These are phyloP conservation scores for Omphalea diandra DNA, from an alignment of 441 rosid species.

Conservation along the genomic window DNA sequence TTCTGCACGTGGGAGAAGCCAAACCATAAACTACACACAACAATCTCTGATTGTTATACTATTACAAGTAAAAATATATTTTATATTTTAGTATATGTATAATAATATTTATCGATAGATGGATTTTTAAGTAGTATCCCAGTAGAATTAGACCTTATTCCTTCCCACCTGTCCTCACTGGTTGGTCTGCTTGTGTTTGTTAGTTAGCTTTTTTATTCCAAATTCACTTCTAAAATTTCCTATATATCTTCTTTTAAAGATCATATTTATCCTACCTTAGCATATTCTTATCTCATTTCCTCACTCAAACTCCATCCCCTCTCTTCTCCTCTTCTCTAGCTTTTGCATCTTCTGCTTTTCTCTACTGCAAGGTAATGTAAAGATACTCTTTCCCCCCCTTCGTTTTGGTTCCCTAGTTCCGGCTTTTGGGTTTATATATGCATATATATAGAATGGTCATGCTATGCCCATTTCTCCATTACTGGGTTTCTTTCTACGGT, in stretches of 20 bases:
- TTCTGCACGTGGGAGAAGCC: slow-evolving; percentile 7
- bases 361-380: slow-evolving; percentile 36
- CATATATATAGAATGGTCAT: not conserved
- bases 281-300: slow-evolving; percentile 40
- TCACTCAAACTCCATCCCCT: slow-evolving; percentile 29
- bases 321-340: not conserved
- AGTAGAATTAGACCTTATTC: slow-evolving; percentile 19
- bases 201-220: not conserved
- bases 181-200: not conserved
- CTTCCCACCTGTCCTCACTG: slow-evolving; percentile 21
- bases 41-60: not conserved
- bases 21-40: not conserved
- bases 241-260: not conserved
- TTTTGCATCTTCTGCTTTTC: slow-evolving; percentile 29
- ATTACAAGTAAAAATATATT: not conserved
- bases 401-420: too few species aligned
- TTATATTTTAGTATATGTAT: too few species aligned
- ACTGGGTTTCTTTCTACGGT: not conserved
- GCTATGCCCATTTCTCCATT: not conserved
- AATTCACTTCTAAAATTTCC: not conserved
- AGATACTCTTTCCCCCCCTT: not conserved
- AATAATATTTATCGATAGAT: too few species aligned
- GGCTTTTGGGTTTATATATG: not conserved
- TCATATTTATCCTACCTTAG: not conserved
- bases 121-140: slow-evolving; percentile 1